Conservation (phyloP, 2,329 filamentous ascomycete species). For the Verticillium albo-atrum region DNA sequence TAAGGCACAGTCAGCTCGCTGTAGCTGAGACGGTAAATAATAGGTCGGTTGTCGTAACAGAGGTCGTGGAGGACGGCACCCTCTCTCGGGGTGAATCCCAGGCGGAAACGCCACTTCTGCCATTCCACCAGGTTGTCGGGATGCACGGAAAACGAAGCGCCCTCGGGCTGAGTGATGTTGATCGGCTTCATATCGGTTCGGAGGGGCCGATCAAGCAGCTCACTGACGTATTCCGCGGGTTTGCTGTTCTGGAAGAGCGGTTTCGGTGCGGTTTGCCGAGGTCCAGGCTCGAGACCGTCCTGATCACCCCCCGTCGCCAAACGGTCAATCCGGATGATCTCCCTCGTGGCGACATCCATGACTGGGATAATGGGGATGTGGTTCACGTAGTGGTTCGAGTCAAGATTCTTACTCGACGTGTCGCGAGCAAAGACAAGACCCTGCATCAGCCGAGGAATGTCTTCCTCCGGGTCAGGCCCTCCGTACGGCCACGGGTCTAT, state of each 20-base stretch:
- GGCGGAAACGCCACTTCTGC: slow-evolving; percentile 67
- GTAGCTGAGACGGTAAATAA: slow-evolving; percentile 63
- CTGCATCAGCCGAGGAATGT: slow-evolving; percentile 40
- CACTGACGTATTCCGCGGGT: slow-evolving; percentile 42
- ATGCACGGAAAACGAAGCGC: slow-evolving; percentile 59
- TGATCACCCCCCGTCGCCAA: slow-evolving; percentile 42
- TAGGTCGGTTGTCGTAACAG: slow-evolving; percentile 58
- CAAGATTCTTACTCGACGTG: slow-evolving; percentile 35
- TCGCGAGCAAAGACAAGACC: slow-evolving; percentile 45
- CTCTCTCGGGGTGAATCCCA: slow-evolving; percentile 67
- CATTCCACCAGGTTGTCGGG: slow-evolving; percentile 46
- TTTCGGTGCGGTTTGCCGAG: slow-evolving; percentile 30
- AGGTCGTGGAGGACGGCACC: slow-evolving; percentile 68
- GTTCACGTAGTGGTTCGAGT: slow-evolving; percentile 60
- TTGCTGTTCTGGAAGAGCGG: slow-evolving; percentile 38
- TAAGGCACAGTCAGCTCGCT: slow-evolving; percentile 70
- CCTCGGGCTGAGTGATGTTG: slow-evolving; percentile 66
- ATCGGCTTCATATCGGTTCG: slow-evolving; percentile 61
- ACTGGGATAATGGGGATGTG: slow-evolving; percentile 56
- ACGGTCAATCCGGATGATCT: slow-evolving; percentile 53
- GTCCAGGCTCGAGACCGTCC: slow-evolving; percentile 37
- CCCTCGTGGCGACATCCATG: slow-evolving; percentile 51
- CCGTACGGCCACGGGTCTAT: slow-evolving; percentile 66
- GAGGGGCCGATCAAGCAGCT: slow-evolving; percentile 41
- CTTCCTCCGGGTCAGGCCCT: slow-evolving; percentile 32